Base-by-base conservation (phyloP, 352 stramenopile species). In the Globisporangium canariense region DNA sequence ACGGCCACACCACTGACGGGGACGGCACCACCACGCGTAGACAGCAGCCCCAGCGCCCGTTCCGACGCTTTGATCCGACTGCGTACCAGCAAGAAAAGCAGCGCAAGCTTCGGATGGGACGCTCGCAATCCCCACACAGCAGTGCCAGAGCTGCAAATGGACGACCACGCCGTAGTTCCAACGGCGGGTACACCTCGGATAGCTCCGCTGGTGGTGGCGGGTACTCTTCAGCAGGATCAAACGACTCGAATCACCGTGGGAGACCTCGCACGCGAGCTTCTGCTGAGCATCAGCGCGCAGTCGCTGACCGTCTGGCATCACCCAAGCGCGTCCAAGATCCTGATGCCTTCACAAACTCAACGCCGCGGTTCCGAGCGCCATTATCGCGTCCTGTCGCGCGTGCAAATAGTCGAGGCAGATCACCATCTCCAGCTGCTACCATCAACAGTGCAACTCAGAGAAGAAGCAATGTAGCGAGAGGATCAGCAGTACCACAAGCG, bases 1-100 rank as follows among this genome's bases (percentile, higher is more conserved):
- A 55, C 25, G 49, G 49, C 1, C 49, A 55, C 25, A 55, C 22
- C 13, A 55, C 49, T 6, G 49, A 55, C 49, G 25, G 49, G 14
- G 71, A 81, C 8, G 69, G 69, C 25, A 52, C 47, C 41, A 25
- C 8, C 57, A 66, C 22, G 16, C 32, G 2, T 30, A 57, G 54
- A 63, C 32, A 56, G 36, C 4, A 41, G 25, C 14, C 28, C 8
- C 66, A 71, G 11, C 70, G 68, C 20, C 43, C 64, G 10, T 93
- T 91, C 52, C 75, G 79, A 28, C 78, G 83, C 16, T 94, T 94
- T 60, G 83, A 94, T 51, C 86, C 83, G 8, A 94, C 86, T 10
- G 86, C 86, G 13, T 94, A 94, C 70, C 83, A 94, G 64, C 73
- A 81, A 55, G 82, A 94, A 53, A 81, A 80, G 16, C 73, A 91